These are phyloP conservation scores for Leptosphaerulina australis DNA, from an alignment of 2,329 filamentous ascomycete genomes.

Conservation along the genomic window DNA sequence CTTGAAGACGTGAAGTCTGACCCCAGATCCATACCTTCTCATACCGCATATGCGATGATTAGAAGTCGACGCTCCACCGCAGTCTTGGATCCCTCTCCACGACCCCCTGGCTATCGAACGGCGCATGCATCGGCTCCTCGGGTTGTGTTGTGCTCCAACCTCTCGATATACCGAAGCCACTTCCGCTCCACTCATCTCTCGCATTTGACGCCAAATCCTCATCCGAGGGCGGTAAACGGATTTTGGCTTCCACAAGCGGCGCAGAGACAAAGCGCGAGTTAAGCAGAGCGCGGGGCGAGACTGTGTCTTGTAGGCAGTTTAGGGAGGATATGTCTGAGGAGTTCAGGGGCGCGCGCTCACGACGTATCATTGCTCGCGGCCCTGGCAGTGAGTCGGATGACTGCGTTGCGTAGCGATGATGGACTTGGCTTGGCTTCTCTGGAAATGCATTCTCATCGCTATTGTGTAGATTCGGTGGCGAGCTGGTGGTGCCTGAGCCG, in stretches of 20 bases:
- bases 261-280: constrained; percentile 47
- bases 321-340: constrained; percentile 48
- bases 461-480: constrained; percentile 7
- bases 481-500: constrained; percentile 28
- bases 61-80: constrained; percentile 54
- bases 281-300: constrained; percentile 42
- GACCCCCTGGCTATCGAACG: constrained; percentile 45
- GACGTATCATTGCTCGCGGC: constrained; percentile 30
- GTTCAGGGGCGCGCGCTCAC: constrained; percentile 31
- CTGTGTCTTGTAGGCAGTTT: constrained; percentile 48
- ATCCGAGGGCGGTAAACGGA: constrained; percentile 43
- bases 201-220: constrained; percentile 31
- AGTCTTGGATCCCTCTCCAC: constrained; percentile 46
- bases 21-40: no score
- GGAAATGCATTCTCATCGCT: constrained; percentile 29
- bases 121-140: constrained; percentile 28
- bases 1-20: no score
- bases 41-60: neutral
- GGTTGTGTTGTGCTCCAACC: constrained; percentile 30
- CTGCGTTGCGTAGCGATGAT: constrained; percentile 27
- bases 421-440: constrained; percentile 19
- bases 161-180: constrained; percentile 27
- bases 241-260: constrained; percentile 47
- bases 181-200: constrained; percentile 24
- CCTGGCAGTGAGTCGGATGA: constrained; percentile 31